Evolutionary conservation across 2,329 filamentous ascomycete genomes (phyloP).

Genomic region (Blastomyces parvus): DNA sequence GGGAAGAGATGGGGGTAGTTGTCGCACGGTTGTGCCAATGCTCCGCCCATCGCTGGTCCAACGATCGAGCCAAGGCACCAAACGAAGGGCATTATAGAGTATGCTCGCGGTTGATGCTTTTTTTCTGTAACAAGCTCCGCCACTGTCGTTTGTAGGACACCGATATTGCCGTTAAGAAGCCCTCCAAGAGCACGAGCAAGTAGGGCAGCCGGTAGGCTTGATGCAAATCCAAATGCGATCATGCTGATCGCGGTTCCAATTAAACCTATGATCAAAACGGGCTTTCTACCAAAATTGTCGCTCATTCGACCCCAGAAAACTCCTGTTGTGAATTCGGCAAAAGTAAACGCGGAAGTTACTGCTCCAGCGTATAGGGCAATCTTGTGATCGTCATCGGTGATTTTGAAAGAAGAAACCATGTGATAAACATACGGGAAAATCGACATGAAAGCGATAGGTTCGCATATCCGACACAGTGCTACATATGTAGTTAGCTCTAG

Average conservation of each 20-base stretch:
- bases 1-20: conserved; percentile 69
- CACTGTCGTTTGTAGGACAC: conserved; percentile 88
- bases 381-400: conserved; percentile 65
- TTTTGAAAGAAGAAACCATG: conserved; percentile 88
- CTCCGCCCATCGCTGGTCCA: conserved; percentile 82
- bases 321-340: conserved; percentile 88
- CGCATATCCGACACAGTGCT: conserved; percentile 93
- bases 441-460: conserved; percentile 98
- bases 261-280: conserved; percentile 80
- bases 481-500: conserved; percentile 1
- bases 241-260: conserved; percentile 88
- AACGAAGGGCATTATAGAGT: conserved; percentile 95
- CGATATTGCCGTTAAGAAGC: conserved; percentile 90
- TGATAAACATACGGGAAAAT: conserved; percentile 98
- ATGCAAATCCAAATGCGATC: conserved; percentile 81
- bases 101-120: conserved; percentile 87
- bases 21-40: conserved; percentile 74
- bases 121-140: conserved; percentile 88
- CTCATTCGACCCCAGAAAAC: conserved; percentile 90
- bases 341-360: conserved; percentile 92
- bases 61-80: conserved; percentile 97
- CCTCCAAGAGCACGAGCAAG: conserved; percentile 83
- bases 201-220: conserved; percentile 70
- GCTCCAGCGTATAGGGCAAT: conserved; percentile 91
- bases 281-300: conserved; percentile 85